Conservation (phyloP, 768 basidiomycete species). For the Xerocomus brunneocitrinus region DNA sequence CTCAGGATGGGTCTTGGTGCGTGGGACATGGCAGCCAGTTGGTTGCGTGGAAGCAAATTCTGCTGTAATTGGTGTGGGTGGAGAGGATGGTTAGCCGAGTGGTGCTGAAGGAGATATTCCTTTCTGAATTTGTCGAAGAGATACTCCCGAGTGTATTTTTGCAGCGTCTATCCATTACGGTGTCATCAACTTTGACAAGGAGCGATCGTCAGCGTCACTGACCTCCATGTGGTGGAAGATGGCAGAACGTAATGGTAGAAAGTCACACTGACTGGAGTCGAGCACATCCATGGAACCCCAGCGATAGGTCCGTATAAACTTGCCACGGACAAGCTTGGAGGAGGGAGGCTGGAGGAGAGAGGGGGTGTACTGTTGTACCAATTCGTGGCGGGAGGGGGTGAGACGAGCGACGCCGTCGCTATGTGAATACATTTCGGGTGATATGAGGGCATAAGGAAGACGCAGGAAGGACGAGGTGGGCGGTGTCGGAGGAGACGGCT, state of each 20-base stretch:
- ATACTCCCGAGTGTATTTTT: conserved; percentile 81
- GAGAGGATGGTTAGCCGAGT: conserved; percentile 40
- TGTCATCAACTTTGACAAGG: conserved; percentile 19
- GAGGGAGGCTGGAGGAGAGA: conserved; percentile 40
- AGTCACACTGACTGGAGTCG: conserved; percentile 77
- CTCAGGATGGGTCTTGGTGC: conserved; percentile 53
- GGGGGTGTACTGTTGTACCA: conserved; percentile 70
- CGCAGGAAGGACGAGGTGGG: conserved; percentile 58
- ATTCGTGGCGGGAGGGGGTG: conserved; percentile 60
- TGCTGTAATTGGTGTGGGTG: conserved; percentile 43
- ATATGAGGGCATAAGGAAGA: conserved; percentile 80
- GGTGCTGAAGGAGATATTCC: conserved; percentile 54
- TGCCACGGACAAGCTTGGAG: conserved; percentile 51
- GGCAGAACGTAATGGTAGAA: conserved; percentile 67
- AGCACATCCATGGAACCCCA: conserved; percentile 84
- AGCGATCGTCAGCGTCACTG: conserved; percentile 26
- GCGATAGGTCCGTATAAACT: conserved; percentile 68
- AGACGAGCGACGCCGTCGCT: conserved; percentile 69
- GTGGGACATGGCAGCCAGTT: conserved; percentile 30
- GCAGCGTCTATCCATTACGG: conserved; percentile 56
- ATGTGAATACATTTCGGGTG: conserved; percentile 80
- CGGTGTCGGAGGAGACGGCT: conserved; percentile 63
- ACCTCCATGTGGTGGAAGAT: conserved; percentile 91
- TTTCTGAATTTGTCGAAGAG: conserved; percentile 72
- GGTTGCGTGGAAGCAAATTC: conserved; percentile 31